Evolutionary conservation across 257 asterid species (phyloP), one percentile per base, ranked within the genome.

Genomic region (Solanum ossicruentum): DNA sequence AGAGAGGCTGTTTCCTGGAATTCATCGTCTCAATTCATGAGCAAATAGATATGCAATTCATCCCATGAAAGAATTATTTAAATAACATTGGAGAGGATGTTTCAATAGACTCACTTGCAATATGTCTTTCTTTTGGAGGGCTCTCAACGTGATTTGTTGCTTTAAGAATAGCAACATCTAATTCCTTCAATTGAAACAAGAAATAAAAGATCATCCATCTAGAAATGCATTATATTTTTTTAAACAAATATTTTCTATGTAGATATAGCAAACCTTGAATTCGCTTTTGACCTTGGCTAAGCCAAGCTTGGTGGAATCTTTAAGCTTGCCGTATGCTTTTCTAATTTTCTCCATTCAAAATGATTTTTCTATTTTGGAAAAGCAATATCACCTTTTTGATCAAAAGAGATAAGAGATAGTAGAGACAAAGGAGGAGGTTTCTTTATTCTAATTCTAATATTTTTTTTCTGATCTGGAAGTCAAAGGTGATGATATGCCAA

Each of bases 251-350:
- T 28, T 21, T 32, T 47, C 47, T 8, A 43, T 23, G 28, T 11
- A 49, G 21, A 3, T 10, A 70, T 17, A 12, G 15, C 75, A 39
- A 73, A 94, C 98, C 98, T 95, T 96, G 92, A 93, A 96, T 28
- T 94, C 95, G 89, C 98, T 94, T 72, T 96, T 94, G 91, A 96
- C 98, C 88, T 93, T 95, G 87, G 97, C 97, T n/a, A 94, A 92
- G 92, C 98, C 95, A 86, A 96, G 98, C 85, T 85, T 93, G 79
- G 98, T 96, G 84, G 99, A 94, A 86, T 96, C 99, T 88, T 96
- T 96, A 73, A 96, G 97, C 77, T 95, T 97, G 57, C 94, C 97
- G 69, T 93, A 96, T n/a, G 98, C 99, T 88, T 94, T 96, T 79
- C 98, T 85, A 61, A 93, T 92, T 90, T 97, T 96, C 52, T 94